A percentile compares a stretch with the other conserved stretches of the same genome.
These are phyloP conservation scores for Phytopythium mirpurense DNA, from an alignment of 352 stramenopile genomes.

Conservation along the genomic window DNA sequence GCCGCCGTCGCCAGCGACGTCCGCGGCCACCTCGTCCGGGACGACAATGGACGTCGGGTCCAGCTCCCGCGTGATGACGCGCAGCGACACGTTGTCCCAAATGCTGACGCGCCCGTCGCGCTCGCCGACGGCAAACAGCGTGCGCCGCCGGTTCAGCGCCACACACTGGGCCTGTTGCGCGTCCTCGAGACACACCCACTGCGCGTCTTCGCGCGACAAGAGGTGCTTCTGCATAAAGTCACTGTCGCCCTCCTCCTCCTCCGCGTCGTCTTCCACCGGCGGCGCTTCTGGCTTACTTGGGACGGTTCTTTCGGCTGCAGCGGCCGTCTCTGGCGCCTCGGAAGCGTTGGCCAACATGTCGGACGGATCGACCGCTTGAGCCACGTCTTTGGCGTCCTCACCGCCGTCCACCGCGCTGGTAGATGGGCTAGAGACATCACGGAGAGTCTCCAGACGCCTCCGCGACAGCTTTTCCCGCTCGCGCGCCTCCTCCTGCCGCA, in stretches of 20 bases:
- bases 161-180: conserved; percentile 73
- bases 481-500: conserved; percentile 26
- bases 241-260: conserved; percentile 30
- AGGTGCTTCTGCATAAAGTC: conserved; percentile 59
- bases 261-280: neutral
- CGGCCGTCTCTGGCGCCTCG: neutral
- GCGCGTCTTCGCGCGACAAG: conserved; percentile 37
- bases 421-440: conserved; percentile 8
- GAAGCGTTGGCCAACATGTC: no score
- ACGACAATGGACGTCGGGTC: conserved; percentile 59
- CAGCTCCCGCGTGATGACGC: conserved; percentile 72
- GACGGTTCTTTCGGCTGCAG: neutral
- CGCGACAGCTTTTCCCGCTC: conserved; percentile 26
- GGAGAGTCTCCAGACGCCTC: conserved; percentile 23
- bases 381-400: neutral
- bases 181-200: conserved; percentile 65
- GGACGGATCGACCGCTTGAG: neutral
- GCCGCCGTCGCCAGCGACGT: neutral
- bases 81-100: conserved; percentile 79
- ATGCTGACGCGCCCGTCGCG: conserved; percentile 75
- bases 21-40: conserved; percentile 15
- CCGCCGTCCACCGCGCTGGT: neutral
- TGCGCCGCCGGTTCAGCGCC: conserved; percentile 53
- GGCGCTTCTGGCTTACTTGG: neutral
- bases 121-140: conserved; percentile 70